These are phyloP conservation scores for Bretziella fagacearum DNA, from an alignment of 2,329 filamentous ascomycete species.

Conservation along the genomic window DNA sequence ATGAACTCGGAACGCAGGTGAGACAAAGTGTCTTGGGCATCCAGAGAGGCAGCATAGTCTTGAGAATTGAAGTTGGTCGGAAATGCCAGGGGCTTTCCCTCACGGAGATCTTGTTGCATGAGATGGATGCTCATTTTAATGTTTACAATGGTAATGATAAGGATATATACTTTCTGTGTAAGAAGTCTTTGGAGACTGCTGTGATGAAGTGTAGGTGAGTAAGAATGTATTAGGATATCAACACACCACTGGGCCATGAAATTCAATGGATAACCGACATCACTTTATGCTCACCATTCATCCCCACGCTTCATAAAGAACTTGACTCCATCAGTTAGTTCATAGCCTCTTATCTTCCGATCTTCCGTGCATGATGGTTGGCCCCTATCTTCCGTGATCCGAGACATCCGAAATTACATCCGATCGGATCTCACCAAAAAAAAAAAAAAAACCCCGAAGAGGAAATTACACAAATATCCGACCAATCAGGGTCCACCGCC, in stretches of 20 bases:
- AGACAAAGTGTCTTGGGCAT: constrained; percentile 42
- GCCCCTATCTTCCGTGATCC: no score
- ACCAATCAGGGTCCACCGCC: no score
- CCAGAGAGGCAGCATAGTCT: constrained; percentile 35
- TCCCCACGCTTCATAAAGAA: no score
- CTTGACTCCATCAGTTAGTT: no score
- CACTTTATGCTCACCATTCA: not conserved
- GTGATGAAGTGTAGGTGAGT: not conserved
- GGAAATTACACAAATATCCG: no score
- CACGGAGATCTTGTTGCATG: not conserved
- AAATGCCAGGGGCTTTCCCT: not conserved
- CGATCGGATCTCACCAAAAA: no score
- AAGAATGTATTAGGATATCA: not conserved
- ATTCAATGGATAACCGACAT: not conserved
- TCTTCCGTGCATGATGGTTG: no score
- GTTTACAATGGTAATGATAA: not conserved
- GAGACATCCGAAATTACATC: no score
- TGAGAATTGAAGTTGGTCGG: constrained; percentile 25
- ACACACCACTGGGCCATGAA: no score
- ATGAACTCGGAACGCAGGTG: constrained; percentile 54
- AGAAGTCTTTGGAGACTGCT: not conserved
- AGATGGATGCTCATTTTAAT: not conserved
- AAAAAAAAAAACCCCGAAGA: no score
- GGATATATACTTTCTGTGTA: no score
- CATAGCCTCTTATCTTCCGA: no score